Base-by-base conservation (phyloP, 805 yeast genomes). In the Candida glaebosa region DNA sequence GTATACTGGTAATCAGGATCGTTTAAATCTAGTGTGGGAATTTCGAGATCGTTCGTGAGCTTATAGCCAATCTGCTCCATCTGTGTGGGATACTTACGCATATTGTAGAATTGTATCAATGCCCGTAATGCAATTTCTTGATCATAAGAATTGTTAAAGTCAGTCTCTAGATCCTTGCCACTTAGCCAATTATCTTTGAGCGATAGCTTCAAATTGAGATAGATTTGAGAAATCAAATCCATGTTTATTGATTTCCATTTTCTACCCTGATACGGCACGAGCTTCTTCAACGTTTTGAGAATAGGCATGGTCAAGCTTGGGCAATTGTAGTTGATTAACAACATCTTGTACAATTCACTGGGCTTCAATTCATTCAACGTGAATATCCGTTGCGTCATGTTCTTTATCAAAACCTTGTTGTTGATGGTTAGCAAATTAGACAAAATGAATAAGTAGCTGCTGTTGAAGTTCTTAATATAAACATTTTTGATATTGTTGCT, bases 231-330 rank as follows among this genome's bases (percentile, higher is more conserved):
- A 3, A 91, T 86, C 35, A 93, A 69, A 49, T 90, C 96, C 97
- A 93, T 91, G 57, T 91, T 93, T 47, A 81, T 78, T 10, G 89
- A 78, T 51, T 89, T 82, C 99, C 99, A 91, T 60, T 90, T 89
- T 45, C 93, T 81, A 15, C 96, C 96, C 53, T 87, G 90, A 63
- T 84, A 87, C 0, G 97, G 96, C 1, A 89, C 81, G 38, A 89
- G 73, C 47, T 85, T 81, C 58, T 87, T 89, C 45, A 90, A 68
- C 1, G 86, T 75, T 53, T 81, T 82, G 52, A 90, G 66, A 3
- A 86, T 79, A 1, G 95, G 90, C 38, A 69, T 69, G 63, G 85
- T 82, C 18, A 88, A 60, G 7, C 74, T 73, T 18, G 67, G 56
- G 53, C 86, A 87, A 24, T 62, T 61, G 56, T 80, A 82, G 34